These are phyloP conservation scores for Erodium maritimum DNA, from an alignment of 345 rosid species.

Conservation along the genomic window DNA sequence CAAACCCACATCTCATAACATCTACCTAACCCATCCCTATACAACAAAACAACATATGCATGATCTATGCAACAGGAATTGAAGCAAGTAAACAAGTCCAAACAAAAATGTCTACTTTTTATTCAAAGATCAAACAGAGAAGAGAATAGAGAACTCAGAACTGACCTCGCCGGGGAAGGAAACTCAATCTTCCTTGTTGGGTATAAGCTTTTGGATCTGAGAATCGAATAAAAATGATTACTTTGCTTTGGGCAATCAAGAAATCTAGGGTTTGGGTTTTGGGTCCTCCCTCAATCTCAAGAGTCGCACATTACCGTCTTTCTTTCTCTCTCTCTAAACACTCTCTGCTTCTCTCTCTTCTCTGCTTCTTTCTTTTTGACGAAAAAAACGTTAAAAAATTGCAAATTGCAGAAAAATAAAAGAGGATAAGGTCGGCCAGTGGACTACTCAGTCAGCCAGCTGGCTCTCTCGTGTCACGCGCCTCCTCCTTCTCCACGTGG, in stretches of 20 bases:
- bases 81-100: constrained; percentile 1
- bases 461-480: constrained; percentile 38
- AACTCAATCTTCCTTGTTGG: constrained; percentile 2
- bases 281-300: constrained; percentile 3
- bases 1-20: neutral
- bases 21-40: too few relatives aligned
- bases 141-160: constrained; percentile 2
- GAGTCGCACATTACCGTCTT: constrained; percentile 12
- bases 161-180: constrained; percentile 17
- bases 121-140: constrained; percentile 7
- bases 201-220: constrained; percentile 19
- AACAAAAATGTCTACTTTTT: neutral
- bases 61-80: constrained; percentile 1
- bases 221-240: constrained; percentile 2
- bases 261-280: constrained; percentile 38
- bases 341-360: neutral
- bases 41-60: neutral
- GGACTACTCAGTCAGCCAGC: constrained; percentile 40
- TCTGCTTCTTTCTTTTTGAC: constrained; percentile 3
- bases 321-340: neutral
- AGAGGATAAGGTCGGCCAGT: constrained; percentile 73
- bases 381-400: neutral
- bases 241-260: constrained; percentile 10
- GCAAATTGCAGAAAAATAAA: constrained; percentile 11
- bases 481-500: constrained; percentile 9